Evolutionary conservation across 2,329 filamentous ascomycete species (phyloP).

Genomic region (Cladophialophora yegresii): DNA sequence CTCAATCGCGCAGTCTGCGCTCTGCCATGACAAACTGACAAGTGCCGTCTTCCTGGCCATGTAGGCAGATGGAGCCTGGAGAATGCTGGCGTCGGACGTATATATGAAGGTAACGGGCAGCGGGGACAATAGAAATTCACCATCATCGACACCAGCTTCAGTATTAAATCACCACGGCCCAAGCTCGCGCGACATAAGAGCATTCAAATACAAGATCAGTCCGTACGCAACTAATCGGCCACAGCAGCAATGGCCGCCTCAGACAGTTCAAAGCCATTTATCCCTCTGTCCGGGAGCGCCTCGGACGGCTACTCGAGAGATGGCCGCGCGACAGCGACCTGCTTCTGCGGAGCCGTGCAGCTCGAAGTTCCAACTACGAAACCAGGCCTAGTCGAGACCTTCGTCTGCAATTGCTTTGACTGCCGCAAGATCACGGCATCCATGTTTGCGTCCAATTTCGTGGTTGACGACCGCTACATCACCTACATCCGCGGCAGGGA

Average conservation of each 20-base stretch:
- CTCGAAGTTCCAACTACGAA: conserved; percentile 53
- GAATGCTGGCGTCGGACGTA: neutral
- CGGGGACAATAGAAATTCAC: neutral
- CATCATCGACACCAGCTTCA: neutral
- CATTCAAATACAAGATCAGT: neutral
- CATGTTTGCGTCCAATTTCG: conserved; percentile 64
- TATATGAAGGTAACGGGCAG: neutral
- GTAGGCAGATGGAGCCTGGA: neutral
- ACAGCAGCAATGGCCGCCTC: conserved; percentile 2
- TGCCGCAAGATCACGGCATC: conserved; percentile 65
- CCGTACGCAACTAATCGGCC: neutral
- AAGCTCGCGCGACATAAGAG: neutral
- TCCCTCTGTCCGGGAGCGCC: conserved; percentile 46
- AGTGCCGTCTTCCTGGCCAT: neutral
- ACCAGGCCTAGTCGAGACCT: conserved; percentile 52
- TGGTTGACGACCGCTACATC: conserved; percentile 50
- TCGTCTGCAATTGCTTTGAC: conserved; percentile 63
- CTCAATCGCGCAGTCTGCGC: neutral
- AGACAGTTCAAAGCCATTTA: conserved; percentile 34
- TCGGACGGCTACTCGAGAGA: conserved; percentile 52
- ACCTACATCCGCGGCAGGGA: conserved; percentile 56
- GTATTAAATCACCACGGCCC: neutral
- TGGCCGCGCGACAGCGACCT: conserved; percentile 58
- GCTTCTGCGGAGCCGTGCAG: conserved; percentile 60
- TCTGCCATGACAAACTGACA: conserved; percentile 1